Conservation (phyloP, 306 rosid genomes). For the Senna siamea region DNA sequence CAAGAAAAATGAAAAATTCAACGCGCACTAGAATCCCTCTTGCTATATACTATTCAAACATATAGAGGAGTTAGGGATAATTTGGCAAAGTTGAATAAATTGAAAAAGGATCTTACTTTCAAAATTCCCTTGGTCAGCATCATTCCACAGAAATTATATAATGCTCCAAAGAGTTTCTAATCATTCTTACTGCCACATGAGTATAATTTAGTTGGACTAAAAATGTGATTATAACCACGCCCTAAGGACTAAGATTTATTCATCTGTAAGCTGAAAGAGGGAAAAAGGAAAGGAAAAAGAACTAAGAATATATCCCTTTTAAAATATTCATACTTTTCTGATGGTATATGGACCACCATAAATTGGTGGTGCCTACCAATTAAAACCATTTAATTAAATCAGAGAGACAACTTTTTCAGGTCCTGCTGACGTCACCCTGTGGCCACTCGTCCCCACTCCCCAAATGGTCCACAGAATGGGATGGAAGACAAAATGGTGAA, state of each 20-base stretch:
- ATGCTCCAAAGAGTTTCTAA: not conserved
- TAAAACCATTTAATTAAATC: slow-evolving; percentile 26
- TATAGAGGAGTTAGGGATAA: no score
- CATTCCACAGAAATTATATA: not conserved
- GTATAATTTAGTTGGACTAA: not conserved
- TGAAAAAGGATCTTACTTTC: not conserved
- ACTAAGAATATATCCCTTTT: not conserved
- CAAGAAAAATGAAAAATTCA: no score
- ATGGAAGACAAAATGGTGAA: not conserved
- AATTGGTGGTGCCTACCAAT: slow-evolving; percentile 37
- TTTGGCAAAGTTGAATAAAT: not conserved
- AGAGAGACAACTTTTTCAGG: slow-evolving; percentile 23
- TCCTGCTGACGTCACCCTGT: slow-evolving; percentile 33
- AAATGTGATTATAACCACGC: not conserved
- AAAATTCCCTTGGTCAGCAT: not conserved
- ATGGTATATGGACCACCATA: slow-evolving; percentile 36
- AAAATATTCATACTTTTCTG: slow-evolving; percentile 14
- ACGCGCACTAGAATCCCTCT: no score
- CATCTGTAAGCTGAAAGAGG: not conserved
- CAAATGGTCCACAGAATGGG: slow-evolving; percentile 38
- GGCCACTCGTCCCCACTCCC: slow-evolving; percentile 15
- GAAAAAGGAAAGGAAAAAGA: not conserved
- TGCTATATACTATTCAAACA: no score
- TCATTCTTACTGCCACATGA: no score
- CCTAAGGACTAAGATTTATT: not conserved